These are phyloP conservation scores for Trichoderma orchidacearum DNA, from an alignment of 495 filamentous ascomycete genomes.

Conservation along the genomic window DNA sequence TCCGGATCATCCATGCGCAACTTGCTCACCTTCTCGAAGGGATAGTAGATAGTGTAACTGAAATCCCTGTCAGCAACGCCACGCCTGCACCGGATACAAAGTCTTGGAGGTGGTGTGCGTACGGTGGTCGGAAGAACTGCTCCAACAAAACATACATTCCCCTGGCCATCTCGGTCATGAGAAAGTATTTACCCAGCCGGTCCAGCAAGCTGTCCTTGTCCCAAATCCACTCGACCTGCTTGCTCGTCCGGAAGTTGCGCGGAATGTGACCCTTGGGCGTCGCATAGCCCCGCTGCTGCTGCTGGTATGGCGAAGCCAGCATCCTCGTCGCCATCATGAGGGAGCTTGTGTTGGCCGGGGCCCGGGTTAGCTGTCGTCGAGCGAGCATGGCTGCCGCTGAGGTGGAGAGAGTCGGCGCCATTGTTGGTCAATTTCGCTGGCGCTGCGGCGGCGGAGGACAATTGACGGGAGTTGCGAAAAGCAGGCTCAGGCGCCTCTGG, in stretches of 20 bases:
- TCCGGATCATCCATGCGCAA: not conserved
- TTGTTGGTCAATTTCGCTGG: not conserved
- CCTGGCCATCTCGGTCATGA: constrained; percentile 85
- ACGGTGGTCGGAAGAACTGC: constrained; percentile 97
- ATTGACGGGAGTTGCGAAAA: not conserved
- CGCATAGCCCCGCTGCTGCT: constrained; percentile 34
- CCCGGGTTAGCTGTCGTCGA: constrained; percentile 1
- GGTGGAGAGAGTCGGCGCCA: not conserved
- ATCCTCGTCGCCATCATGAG: constrained; percentile 16
- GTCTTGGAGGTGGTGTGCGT: constrained; percentile 26
- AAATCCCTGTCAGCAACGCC: constrained; percentile 2
- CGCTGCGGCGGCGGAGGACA: not conserved
- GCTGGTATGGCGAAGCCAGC: constrained; percentile 23
- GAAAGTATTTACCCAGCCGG: constrained; percentile 81
- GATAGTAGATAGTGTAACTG: constrained; percentile 96
- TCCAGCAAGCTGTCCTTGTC: constrained; percentile 57
- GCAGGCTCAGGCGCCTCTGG: not conserved
- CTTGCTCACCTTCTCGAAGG: constrained; percentile 71
- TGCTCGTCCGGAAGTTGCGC: constrained; percentile 59
- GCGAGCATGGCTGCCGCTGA: constrained; percentile 1
- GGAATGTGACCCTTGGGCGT: constrained; percentile 67
- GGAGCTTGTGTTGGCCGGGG: not conserved
- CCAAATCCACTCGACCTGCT: constrained; percentile 56
- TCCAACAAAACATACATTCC: constrained; percentile 97
- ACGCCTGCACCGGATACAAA: not conserved